Evolutionary conservation across 805 yeast genomes (phyloP).

Genomic region (Torulaspora maleeae): DNA sequence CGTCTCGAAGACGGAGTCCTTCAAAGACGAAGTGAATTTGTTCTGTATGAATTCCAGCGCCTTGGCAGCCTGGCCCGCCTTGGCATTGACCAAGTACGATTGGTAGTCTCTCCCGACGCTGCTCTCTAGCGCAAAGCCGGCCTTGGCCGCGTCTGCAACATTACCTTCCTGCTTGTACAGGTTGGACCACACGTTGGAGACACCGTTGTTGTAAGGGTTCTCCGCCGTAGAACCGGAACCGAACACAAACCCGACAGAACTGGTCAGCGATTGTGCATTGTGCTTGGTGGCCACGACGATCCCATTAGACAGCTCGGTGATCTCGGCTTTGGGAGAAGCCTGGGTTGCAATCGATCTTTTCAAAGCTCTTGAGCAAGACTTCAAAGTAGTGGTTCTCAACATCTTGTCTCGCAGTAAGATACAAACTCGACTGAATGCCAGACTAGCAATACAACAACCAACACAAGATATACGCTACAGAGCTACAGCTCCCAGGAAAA

Average conservation of each 20-base stretch:
- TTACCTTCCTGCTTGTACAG: constrained; percentile 40
- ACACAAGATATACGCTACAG: background rate
- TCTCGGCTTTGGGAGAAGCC: constrained; percentile 53
- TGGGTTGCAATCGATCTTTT: constrained; percentile 28
- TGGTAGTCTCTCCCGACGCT: constrained; percentile 59
- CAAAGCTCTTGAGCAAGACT: constrained; percentile 17
- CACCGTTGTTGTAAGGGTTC: constrained; percentile 78
- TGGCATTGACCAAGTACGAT: constrained; percentile 53
- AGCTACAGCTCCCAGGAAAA: background rate
- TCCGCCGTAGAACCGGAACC: constrained; percentile 80
- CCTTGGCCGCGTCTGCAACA: constrained; percentile 36
- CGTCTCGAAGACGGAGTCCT: constrained; percentile 44
- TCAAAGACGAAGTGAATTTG: constrained; percentile 37
- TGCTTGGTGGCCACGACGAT: constrained; percentile 66
- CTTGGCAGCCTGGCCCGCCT: constrained; percentile 45
- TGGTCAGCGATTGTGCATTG: constrained; percentile 44
- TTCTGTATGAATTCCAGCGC: constrained; percentile 52
- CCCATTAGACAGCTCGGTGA: constrained; percentile 71
- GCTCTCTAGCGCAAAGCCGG: constrained; percentile 56
- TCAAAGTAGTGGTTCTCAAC: constrained; percentile 24
- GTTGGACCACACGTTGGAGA: constrained; percentile 58
- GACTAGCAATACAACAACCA: background rate
- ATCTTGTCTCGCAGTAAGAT: constrained; percentile 6
- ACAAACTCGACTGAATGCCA: too few species aligned
- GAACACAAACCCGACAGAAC: constrained; percentile 64